phyloP scores from a whole-genome alignment of 495 filamentous ascomycete species.

The Talaromyces adpressus region DNA sequence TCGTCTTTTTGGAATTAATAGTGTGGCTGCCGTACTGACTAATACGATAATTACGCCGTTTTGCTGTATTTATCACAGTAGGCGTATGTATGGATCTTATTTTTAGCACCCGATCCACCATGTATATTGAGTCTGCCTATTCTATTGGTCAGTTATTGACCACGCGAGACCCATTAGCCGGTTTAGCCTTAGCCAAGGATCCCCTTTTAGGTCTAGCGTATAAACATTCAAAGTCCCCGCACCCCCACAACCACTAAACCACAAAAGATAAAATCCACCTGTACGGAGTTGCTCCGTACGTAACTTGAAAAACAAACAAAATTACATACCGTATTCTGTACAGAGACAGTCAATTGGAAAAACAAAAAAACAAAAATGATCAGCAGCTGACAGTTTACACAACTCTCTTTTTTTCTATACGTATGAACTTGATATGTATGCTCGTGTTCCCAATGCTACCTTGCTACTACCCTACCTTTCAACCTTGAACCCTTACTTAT shows the following conservation, averaged over 20 bases:
- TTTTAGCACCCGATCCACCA: neutral
- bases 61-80: neutral
- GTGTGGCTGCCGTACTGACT: neutral
- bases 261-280: neutral
- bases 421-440: neutral
- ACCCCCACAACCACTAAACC: neutral
- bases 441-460: conserved; percentile 1
- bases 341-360: neutral
- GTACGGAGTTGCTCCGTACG: no score
- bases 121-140: neutral
- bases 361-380: neutral
- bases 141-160: neutral
- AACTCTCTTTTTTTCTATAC: neutral
- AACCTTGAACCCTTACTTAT: neutral
- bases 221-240: neutral
- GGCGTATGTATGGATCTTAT: neutral
- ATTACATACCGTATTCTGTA: neutral
- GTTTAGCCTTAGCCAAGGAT: neutral
- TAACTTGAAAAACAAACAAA: neutral
- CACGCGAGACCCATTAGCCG: neutral
- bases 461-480: neutral
- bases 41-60: neutral
- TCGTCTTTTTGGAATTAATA: neutral
- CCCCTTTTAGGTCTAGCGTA: neutral
- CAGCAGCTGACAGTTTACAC: neutral